phyloP scores from a whole-genome alignment of 441 rosid species.

The Theobroma grandiflorum region DNA sequence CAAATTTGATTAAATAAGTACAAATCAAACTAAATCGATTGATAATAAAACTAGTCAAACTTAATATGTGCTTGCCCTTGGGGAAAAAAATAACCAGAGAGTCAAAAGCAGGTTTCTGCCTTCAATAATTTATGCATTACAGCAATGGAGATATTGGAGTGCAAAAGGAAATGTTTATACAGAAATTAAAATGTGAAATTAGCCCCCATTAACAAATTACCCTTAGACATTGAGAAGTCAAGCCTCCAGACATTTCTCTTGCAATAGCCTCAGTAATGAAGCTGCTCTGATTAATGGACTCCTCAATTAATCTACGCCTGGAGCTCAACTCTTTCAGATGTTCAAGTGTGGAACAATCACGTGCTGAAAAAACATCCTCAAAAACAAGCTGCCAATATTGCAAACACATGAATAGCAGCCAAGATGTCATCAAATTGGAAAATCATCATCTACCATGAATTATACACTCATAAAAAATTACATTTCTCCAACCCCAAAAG shows the following conservation, averaged over 20 bases:
- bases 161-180: not conserved
- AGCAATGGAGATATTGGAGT: not conserved
- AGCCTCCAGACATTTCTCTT: conserved; percentile 73
- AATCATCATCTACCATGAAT: not conserved
- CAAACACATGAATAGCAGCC: conserved; percentile 4
- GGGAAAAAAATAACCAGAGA: conserved; percentile 2
- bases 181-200: not conserved
- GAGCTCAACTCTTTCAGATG: conserved; percentile 67
- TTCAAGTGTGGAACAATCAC: conserved; percentile 60
- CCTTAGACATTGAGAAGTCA: conserved; percentile 61
- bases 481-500: not conserved
- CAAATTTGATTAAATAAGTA: not conserved
- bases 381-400: conserved; percentile 58
- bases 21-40: not conserved
- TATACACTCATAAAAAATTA: not conserved
- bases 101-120: not conserved
- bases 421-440: conserved; percentile 6
- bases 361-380: conserved; percentile 55
- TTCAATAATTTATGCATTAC: not conserved
- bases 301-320: conserved; percentile 68
- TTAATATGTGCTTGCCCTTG: not conserved
- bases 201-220: conserved; percentile 34
- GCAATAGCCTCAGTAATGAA: conserved; percentile 65
- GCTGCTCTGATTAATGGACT: conserved; percentile 66
- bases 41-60: not conserved